A percentile compares a stretch with the other conserved stretches of the same genome.
phyloP scores from a whole-genome alignment of 495 filamentous ascomycete species.

The Aspergillus homomorphus region DNA sequence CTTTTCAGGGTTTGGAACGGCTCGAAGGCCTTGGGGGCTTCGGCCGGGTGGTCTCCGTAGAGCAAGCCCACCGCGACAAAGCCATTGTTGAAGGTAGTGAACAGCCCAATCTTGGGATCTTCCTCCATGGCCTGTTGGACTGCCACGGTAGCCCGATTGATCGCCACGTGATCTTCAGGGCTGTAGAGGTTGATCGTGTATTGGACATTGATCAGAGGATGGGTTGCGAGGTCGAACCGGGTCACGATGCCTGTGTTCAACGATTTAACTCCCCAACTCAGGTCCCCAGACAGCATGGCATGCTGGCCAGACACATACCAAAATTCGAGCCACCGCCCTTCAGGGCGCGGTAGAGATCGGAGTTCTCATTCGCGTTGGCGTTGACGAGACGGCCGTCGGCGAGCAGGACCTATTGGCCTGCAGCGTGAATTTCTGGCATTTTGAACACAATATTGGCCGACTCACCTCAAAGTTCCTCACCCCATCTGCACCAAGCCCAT shows the following conservation, averaged over 20 bases:
- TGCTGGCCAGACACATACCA: no score
- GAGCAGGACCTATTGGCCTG: constrained; percentile 47
- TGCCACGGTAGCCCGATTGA: not conserved
- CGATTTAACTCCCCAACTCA: constrained; percentile 1
- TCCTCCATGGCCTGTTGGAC: constrained; percentile 3
- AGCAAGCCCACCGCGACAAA: constrained; percentile 26
- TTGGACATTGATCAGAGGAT: constrained; percentile 4
- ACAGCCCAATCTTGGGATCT: constrained; percentile 16
- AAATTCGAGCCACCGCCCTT: constrained; percentile 31
- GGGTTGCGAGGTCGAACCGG: not conserved
- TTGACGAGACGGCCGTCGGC: constrained; percentile 42
- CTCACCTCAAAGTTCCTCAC: constrained; percentile 1
- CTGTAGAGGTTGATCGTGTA: constrained; percentile 6
- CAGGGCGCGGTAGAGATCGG: constrained; percentile 29
- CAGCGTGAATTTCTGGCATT: not conserved
- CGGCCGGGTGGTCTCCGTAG: constrained; percentile 20
- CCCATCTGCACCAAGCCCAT: constrained; percentile 1
- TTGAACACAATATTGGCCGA: not conserved
- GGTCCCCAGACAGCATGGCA: not conserved
- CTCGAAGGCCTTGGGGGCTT: constrained; percentile 10
- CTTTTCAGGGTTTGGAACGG: constrained; percentile 17
- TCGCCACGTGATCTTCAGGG: not conserved
- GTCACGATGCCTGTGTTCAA: constrained; percentile 1
- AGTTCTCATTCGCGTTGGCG: constrained; percentile 37
- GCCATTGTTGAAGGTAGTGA: constrained; percentile 20